phyloP scores from a whole-genome alignment of 257 asterid species.

The Cinchona pubescens region DNA sequence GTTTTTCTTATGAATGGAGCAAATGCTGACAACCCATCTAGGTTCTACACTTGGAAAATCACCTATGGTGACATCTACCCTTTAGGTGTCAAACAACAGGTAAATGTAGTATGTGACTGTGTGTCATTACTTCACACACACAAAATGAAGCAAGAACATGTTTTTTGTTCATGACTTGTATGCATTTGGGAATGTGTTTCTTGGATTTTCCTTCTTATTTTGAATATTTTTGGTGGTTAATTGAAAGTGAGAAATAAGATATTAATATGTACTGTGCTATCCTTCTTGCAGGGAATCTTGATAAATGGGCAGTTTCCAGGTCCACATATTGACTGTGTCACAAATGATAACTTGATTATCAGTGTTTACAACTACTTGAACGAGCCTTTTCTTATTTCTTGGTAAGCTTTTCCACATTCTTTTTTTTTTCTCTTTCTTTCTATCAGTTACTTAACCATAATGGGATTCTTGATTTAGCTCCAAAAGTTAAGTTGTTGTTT shows the following conservation, averaged over 20 bases:
- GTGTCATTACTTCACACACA: neutral
- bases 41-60: conserved; percentile 80
- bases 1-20: conserved; percentile 31
- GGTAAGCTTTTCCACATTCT: conserved; percentile 37
- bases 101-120: conserved; percentile 1
- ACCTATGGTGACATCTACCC: conserved; percentile 79
- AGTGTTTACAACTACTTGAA: conserved; percentile 74
- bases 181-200: conserved; percentile 9
- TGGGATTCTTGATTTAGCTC: neutral
- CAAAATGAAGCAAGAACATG: neutral
- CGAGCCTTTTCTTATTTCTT: conserved; percentile 92
- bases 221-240: conserved; percentile 5
- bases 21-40: conserved; percentile 73
- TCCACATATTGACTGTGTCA: conserved; percentile 87
- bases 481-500: neutral
- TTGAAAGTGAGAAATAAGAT: conserved; percentile 15
- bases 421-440: too few relatives aligned
- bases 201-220: conserved; percentile 23
- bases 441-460: neutral
- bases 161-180: neutral
- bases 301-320: conserved; percentile 98
- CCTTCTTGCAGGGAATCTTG: conserved; percentile 82
- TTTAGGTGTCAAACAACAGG: conserved; percentile 86
- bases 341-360: conserved; percentile 90
- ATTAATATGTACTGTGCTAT: conserved; percentile 22